Conservation (phyloP, 768 basidiomycete genomes). For the Russula ochroleuca region DNA sequence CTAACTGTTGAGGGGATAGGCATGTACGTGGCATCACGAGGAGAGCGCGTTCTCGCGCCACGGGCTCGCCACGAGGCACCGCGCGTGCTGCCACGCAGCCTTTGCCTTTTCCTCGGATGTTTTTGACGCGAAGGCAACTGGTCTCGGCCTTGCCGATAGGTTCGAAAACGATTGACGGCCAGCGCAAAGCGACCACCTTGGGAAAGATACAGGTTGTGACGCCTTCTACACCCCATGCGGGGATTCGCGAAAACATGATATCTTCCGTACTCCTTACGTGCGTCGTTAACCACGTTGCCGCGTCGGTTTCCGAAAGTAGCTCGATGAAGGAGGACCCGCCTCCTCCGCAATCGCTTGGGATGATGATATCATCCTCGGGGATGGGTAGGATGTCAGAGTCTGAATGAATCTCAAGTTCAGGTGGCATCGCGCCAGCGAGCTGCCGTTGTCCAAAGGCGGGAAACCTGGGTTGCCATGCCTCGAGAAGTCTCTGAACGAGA, state of each 20-base stretch:
- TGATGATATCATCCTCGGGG: background rate
- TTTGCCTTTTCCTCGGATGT: conserved; percentile 28
- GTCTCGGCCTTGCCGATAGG: background rate
- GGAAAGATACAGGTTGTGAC: conserved; percentile 11
- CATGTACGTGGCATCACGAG: conserved; percentile 29
- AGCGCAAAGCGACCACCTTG: background rate
- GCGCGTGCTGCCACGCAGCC: conserved; percentile 35
- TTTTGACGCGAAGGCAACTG: conserved; percentile 3
- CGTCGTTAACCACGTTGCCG: background rate
- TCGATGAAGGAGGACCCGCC: background rate
- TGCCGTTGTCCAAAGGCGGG: background rate
- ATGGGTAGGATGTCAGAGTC: background rate
- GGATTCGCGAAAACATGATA: conserved; percentile 1
- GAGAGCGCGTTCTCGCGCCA: conserved; percentile 39
- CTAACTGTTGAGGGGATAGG: background rate
- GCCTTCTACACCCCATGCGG: background rate
- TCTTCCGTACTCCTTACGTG: background rate
- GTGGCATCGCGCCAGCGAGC: background rate
- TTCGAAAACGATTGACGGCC: background rate
- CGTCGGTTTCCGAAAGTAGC: background rate
- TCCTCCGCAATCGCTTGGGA: background rate
- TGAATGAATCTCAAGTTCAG: background rate
- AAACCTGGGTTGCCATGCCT: background rate
- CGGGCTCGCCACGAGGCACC: conserved; percentile 34
- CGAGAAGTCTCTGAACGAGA: conserved; percentile 1